Conservation (phyloP, 2,329 filamentous ascomycete species). For the Microsporum canis region DNA sequence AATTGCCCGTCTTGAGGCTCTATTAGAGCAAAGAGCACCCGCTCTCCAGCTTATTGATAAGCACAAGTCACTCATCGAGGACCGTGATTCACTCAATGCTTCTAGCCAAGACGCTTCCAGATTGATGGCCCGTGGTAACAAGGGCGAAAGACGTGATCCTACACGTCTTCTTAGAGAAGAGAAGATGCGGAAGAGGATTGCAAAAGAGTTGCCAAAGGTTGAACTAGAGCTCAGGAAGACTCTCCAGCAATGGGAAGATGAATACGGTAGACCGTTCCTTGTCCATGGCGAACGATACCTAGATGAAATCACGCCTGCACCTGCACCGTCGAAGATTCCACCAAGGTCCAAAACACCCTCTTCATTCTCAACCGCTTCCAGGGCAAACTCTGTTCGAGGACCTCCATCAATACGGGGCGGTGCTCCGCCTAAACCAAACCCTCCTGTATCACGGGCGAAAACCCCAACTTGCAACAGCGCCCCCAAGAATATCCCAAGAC, state of each 20-base stretch:
- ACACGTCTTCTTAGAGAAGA: slow-evolving; percentile 89
- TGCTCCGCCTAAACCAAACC: slow-evolving; percentile 30
- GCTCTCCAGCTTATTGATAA: slow-evolving; percentile 71
- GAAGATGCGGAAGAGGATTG: slow-evolving; percentile 95
- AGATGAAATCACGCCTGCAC: slow-evolving; percentile 59
- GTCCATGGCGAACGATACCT: slow-evolving; percentile 88
- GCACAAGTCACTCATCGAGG: slow-evolving; percentile 69
- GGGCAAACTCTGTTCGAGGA: slow-evolving; percentile 20
- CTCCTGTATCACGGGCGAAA: slow-evolving; percentile 34
- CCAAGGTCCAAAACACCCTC: slow-evolving; percentile 41
- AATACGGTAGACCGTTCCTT: slow-evolving; percentile 84
- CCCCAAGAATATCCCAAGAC: neutral
- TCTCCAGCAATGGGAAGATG: slow-evolving; percentile 83
- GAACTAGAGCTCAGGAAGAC: slow-evolving; percentile 68
- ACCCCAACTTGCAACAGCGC: slow-evolving; percentile 31
- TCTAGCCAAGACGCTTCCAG: slow-evolving; percentile 93
- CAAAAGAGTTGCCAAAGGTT: slow-evolving; percentile 90
- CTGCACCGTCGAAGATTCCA: slow-evolving; percentile 53
- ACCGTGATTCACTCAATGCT: slow-evolving; percentile 74
- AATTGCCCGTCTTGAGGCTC: slow-evolving; percentile 64
- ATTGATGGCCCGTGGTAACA: slow-evolving; percentile 79
- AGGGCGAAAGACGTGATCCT: slow-evolving; percentile 88
- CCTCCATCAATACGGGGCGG: slow-evolving; percentile 24
- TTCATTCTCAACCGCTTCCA: slow-evolving; percentile 22
- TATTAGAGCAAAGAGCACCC: slow-evolving; percentile 79